Evolutionary conservation across 2,329 filamentous ascomycete species (phyloP).

Genomic region (Penicillium sp.): DNA sequence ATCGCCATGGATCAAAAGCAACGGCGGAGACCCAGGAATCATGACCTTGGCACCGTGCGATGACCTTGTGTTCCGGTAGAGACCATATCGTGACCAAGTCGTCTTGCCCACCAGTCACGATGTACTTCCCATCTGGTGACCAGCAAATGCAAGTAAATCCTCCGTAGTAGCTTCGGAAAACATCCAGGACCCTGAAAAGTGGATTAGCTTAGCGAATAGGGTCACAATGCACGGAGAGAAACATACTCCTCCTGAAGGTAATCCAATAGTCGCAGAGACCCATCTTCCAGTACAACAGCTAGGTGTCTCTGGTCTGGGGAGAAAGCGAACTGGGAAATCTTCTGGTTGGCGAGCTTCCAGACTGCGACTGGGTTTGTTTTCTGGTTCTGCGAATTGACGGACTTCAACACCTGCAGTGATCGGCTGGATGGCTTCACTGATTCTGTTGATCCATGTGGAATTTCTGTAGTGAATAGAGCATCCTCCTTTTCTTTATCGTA

Average conservation of each 20-base stretch:
- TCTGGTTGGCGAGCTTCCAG: constrained; percentile 91
- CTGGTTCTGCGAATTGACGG: constrained; percentile 90
- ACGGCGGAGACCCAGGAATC: constrained; percentile 94
- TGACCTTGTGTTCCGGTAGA: constrained; percentile 77
- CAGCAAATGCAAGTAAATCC: constrained; percentile 92
- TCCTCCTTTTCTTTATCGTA: constrained; percentile 99
- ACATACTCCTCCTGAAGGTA: constrained; percentile 85
- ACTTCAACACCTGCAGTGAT: constrained; percentile 78
- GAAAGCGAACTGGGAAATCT: constrained; percentile 89
- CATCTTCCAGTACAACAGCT: constrained; percentile 90
- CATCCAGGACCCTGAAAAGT: constrained; percentile 71
- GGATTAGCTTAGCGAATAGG: constrained; percentile 9
- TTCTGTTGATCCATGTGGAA: constrained; percentile 33
- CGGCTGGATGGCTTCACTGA: constrained; percentile 34
- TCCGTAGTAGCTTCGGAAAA: constrained; percentile 92
- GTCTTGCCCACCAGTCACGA: constrained; percentile 93
- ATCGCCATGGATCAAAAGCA: constrained; percentile 95
- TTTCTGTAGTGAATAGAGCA: constrained; percentile 74
- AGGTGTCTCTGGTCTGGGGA: constrained; percentile 87
- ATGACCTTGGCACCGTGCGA: constrained; percentile 93
- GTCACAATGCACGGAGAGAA: constrained; percentile 11
- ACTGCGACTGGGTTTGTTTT: constrained; percentile 89
- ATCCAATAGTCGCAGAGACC: constrained; percentile 86
- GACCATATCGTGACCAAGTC: constrained; percentile 97
- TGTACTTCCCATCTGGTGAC: constrained; percentile 96